Evolutionary conservation across 2,329 filamentous ascomycete genomes (phyloP).

Genomic region (Penicillium digitatum): DNA sequence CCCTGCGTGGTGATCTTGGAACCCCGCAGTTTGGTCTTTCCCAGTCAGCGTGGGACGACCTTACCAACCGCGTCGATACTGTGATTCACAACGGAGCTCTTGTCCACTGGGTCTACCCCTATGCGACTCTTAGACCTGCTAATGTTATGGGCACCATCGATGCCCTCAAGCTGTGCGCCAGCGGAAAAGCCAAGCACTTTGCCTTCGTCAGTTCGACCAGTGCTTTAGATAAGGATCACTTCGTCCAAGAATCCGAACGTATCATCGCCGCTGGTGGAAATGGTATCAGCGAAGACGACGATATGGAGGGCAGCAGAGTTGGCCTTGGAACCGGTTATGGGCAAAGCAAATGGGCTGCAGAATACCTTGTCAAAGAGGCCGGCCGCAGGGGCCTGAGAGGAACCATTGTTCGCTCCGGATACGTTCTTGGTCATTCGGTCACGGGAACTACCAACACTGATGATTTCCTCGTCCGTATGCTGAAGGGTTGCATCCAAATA

Average conservation of each 20-base stretch:
- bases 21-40: slow-evolving; percentile 71
- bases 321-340: slow-evolving; percentile 85
- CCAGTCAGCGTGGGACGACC: slow-evolving; percentile 58
- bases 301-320: slow-evolving; percentile 69
- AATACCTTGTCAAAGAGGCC: slow-evolving; percentile 71
- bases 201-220: slow-evolving; percentile 79
- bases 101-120: slow-evolving; percentile 76
- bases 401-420: slow-evolving; percentile 75
- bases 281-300: slow-evolving; percentile 70
- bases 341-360: slow-evolving; percentile 80
- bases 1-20: slow-evolving; percentile 69
- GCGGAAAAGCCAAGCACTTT: slow-evolving; percentile 73
- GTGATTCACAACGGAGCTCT: slow-evolving; percentile 78
- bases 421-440: slow-evolving; percentile 70
- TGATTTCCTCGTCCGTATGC: slow-evolving; percentile 82
- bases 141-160: slow-evolving; percentile 84
- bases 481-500: slow-evolving; percentile 84
- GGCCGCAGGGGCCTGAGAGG: slow-evolving; percentile 71
- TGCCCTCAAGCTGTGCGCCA: slow-evolving; percentile 68
- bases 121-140: slow-evolving; percentile 64
- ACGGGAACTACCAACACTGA: slow-evolving; percentile 72
- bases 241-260: slow-evolving; percentile 66
- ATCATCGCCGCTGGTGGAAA: slow-evolving; percentile 58
- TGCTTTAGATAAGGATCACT: slow-evolving; percentile 77
- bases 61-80: slow-evolving; percentile 65